phyloP scores from a whole-genome alignment of 306 rosid species.

The Quercus bicolor region DNA sequence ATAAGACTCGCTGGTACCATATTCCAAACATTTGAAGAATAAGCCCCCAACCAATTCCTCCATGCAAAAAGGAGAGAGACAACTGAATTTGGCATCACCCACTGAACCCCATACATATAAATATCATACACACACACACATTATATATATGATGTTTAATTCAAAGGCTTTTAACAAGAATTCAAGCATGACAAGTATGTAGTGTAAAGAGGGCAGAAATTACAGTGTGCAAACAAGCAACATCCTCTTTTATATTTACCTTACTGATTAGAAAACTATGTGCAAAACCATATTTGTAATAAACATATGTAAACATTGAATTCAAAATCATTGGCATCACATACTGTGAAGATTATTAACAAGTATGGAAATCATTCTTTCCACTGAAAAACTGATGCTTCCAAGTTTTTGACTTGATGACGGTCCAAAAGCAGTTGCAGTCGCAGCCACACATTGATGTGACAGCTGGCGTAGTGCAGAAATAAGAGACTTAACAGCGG shows the following conservation, averaged over 20 bases:
- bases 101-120: too few relatives aligned
- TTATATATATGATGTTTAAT: neutral
- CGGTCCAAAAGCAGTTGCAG: constrained; percentile 64
- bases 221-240: constrained; percentile 12
- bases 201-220: neutral
- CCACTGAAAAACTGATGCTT: constrained; percentile 86
- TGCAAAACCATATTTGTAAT: neutral
- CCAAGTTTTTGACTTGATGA: constrained; percentile 78
- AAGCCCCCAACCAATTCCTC: too few relatives aligned
- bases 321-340: constrained; percentile 34
- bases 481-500: constrained; percentile 90
- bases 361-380: constrained; percentile 90
- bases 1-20: too few relatives aligned
- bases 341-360: constrained; percentile 91
- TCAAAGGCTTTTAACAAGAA: neutral
- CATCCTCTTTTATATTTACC: neutral
- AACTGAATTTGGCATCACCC: too few relatives aligned
- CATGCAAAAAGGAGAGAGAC: too few relatives aligned
- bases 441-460: constrained; percentile 61
- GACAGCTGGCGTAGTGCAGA: constrained; percentile 91
- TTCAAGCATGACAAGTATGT: constrained; percentile 16
- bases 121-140: neutral
- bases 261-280: neutral
- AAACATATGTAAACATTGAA: constrained; percentile 11
- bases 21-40: too few relatives aligned